Evolutionary conservation across 495 filamentous ascomycete genomes (phyloP).

Genomic region (Ramalina intermedia): DNA sequence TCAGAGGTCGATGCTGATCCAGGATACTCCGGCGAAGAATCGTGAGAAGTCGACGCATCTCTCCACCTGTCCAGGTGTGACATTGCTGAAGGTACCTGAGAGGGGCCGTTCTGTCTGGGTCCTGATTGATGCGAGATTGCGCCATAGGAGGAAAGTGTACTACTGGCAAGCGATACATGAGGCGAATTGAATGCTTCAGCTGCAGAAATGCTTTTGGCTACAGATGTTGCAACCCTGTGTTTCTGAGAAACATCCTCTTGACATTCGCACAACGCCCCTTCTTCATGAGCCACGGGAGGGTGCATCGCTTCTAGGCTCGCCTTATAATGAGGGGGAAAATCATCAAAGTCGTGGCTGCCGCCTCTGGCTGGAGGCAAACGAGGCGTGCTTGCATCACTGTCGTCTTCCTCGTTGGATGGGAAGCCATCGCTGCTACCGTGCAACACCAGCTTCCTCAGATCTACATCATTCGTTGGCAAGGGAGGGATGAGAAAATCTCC

Average conservation of each 20-base stretch:
- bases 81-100: too few species aligned
- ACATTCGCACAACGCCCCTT: too few species aligned
- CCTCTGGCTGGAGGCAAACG: conserved; percentile 25
- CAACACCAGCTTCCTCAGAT: conserved; percentile 20
- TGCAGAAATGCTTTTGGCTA: too few species aligned
- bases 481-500: background rate
- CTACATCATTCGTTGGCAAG: conserved; percentile 22
- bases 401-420: conserved; percentile 8
- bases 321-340: conserved; percentile 2
- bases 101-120: too few species aligned
- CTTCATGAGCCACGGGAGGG: too few species aligned
- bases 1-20: too few species aligned
- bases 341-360: conserved; percentile 7
- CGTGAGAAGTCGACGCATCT: too few species aligned
- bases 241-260: too few species aligned
- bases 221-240: too few species aligned
- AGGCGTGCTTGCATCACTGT: conserved; percentile 28
- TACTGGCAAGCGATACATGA: background rate
- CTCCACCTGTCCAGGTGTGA: too few species aligned
- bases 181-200: background rate
- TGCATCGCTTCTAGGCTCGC: background rate
- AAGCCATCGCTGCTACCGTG: conserved; percentile 22
- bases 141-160: background rate
- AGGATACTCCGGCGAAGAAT: too few species aligned
- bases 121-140: background rate